These are phyloP conservation scores for Fusarium nelsonii DNA, from an alignment of 2,329 filamentous ascomycete genomes.

Conservation along the genomic window DNA sequence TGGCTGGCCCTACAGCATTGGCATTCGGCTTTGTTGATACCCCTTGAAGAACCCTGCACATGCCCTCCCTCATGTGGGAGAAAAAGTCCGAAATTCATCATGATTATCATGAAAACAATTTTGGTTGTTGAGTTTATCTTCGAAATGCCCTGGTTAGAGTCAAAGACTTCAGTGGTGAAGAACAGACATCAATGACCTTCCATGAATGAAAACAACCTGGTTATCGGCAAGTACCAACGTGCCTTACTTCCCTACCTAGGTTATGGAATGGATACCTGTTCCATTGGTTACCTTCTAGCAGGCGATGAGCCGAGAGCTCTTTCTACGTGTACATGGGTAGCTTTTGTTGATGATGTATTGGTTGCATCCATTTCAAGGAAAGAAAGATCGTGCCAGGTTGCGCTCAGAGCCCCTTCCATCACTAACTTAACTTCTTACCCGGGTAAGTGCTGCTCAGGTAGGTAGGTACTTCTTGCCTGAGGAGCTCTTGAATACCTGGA, in stretches of 20 bases:
- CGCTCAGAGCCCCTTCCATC: neutral
- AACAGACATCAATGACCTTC: neutral
- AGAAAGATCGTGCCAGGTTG: neutral
- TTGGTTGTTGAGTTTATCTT: too few species aligned
- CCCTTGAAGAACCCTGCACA: conserved; percentile 28
- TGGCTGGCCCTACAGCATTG: conserved; percentile 41
- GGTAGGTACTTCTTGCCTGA: neutral
- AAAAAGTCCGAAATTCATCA: conserved; percentile 6
- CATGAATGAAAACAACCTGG: neutral
- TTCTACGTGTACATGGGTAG: neutral
- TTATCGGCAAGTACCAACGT: neutral
- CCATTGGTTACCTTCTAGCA: too few species aligned
- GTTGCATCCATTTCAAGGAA: conserved; percentile 3
- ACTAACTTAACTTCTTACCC: neutral
- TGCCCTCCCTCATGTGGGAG: neutral
- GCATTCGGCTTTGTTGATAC: conserved; percentile 19
- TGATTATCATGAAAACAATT: conserved; percentile 24
- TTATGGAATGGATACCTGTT: too few species aligned
- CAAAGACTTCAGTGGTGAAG: neutral
- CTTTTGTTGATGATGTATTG: neutral
- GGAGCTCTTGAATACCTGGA: too few species aligned
- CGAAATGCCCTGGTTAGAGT: neutral
- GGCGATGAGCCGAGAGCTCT: neutral
- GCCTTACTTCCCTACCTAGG: too few species aligned
- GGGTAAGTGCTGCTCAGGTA: neutral